Evolutionary conservation across 192 early-diverging fungal genomes (phyloP).

Genomic region (Phlyctochytrium planicorne): DNA sequence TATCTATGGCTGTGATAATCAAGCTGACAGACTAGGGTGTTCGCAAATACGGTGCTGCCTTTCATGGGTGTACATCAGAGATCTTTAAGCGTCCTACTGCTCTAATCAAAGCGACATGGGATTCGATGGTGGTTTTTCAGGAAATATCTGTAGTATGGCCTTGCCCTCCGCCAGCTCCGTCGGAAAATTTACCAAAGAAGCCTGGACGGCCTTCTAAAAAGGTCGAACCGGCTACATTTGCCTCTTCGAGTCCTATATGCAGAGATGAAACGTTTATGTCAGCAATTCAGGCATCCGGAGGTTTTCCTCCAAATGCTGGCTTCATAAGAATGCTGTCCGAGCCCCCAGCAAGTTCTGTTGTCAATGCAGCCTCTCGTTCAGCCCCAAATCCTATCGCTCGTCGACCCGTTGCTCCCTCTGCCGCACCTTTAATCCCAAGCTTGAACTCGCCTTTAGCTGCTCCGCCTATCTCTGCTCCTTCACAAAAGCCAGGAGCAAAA

Average conservation of each 20-base stretch:
- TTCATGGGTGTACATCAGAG: neutral
- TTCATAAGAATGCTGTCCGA: neutral
- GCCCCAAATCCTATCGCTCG: too few relatives aligned
- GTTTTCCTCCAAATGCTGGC: neutral
- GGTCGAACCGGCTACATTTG: too few relatives aligned
- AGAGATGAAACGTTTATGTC: neutral
- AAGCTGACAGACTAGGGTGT: neutral
- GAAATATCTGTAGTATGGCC: neutral
- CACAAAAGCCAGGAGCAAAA: too few relatives aligned
- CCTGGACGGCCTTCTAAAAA: neutral
- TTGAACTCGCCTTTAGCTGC: too few relatives aligned
- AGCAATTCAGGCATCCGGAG: neutral
- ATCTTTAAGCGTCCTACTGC: neutral
- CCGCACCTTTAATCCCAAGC: too few relatives aligned
- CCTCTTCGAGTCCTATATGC: too few relatives aligned
- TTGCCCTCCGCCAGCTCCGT: neutral
- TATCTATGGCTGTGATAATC: neutral
- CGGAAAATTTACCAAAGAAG: slow-evolving; percentile 1
- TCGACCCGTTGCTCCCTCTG: too few relatives aligned
- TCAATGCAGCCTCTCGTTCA: neutral
- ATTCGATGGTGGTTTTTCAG: neutral
- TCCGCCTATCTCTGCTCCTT: too few relatives aligned
- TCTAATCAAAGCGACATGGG: neutral
- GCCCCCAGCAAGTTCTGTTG: neutral
- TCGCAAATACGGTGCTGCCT: neutral